Evolutionary conservation across 176 grass and related monocot genomes (phyloP), one percentile per base, ranked within the genome.

Genomic region (Echinochloa phyllopogon): DNA sequence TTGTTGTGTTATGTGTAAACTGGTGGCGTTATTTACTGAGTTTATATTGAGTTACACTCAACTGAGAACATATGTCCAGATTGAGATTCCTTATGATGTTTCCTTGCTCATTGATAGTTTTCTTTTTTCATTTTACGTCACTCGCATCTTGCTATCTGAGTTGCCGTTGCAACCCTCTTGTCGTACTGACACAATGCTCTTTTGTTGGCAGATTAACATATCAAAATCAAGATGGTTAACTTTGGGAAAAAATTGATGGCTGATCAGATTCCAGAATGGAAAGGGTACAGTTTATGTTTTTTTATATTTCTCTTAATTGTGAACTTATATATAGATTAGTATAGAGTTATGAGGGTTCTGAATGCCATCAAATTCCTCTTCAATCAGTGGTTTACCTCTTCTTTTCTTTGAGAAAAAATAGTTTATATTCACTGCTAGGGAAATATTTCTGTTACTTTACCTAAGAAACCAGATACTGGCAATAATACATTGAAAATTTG

Each of bases 191-290:
- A 58, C 24, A 44, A 9, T n/a, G 41, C 47, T 43, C 6, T 69
- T 84, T 85, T 60, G 23, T 84, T 66, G 2, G 14, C 87, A 92
- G 90, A 47, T 80, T 79, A 82, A 72, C 50, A 20, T 83, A 44
- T 77, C 23, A 43, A 83, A 93, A 77, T 69, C 94, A 96, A 93
- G 73, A 96, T 96, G 94, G 94, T 96, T 87, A 93, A 89, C 45
- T 96, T 96, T 1, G 91, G 91, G n/a, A 91, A 96, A 65, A 96
- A 89, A 40, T 87, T 96, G 68, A 91, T 83, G 88, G 91, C 94
- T 4, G 86, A 89, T 68, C 94, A 89, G 87, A 85, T 93, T 75
- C 86, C 87, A 42, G 94, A 96, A 69, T 96, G 94, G 94, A 93
- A 91, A 89, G 77, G 94, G 94, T 96, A 96, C 73, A 61, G 9